phyloP scores from a whole-genome alignment of 768 basidiomycete species.

The Phlebiopsis gigantea region DNA sequence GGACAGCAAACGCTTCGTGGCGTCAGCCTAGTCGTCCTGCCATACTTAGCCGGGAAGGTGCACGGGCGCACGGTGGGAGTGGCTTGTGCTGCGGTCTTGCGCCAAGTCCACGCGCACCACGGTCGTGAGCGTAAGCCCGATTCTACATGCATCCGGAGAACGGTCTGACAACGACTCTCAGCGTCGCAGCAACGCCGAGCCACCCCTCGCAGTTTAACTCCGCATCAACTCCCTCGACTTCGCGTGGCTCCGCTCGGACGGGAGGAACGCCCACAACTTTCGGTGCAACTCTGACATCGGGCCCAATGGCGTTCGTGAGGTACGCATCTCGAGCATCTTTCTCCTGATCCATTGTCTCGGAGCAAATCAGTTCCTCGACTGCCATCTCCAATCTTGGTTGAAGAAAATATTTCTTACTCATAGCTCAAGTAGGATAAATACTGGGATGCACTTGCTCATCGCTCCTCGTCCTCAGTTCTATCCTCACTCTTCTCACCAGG shows the following conservation, averaged over 20 bases:
- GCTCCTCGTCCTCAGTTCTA: background rate
- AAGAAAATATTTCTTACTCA: background rate
- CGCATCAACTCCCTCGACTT: conserved; percentile 8
- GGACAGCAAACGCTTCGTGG: background rate
- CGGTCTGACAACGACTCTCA: background rate
- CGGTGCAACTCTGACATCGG: background rate
- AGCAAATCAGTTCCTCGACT: background rate
- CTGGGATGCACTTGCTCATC: background rate
- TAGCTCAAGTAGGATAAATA: conserved; percentile 1
- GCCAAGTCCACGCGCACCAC: background rate
- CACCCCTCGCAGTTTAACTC: conserved; percentile 2
- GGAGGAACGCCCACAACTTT: background rate
- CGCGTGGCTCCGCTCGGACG: background rate
- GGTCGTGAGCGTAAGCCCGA: background rate
- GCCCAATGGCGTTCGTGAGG: background rate
- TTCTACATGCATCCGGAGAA: background rate
- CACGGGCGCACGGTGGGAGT: background rate
- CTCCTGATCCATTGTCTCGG: background rate
- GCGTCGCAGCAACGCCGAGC: background rate
- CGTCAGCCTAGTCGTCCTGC: background rate
- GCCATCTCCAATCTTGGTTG: background rate
- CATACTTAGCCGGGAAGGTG: background rate
- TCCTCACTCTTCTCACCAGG: conserved; percentile 2
- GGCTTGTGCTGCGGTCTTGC: background rate
- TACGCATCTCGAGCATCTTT: background rate